Evolutionary conservation across 768 basidiomycete genomes (phyloP).

Genomic region (Pleurotus salmoneostramineus): DNA sequence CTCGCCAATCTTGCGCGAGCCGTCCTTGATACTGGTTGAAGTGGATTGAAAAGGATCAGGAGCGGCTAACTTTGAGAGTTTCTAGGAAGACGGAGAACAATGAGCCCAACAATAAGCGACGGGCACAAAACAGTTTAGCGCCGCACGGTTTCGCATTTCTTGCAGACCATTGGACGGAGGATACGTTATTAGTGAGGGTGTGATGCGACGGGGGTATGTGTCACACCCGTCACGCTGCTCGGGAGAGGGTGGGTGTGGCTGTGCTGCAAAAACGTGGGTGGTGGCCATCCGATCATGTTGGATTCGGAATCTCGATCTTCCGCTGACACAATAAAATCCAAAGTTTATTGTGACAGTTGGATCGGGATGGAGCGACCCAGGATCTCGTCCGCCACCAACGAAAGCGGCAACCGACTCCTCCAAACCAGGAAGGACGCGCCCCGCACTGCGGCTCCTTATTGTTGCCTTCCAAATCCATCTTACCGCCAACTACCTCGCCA

Average conservation of each 20-base stretch:
- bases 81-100: conserved; percentile 42
- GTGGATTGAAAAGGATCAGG: conserved; percentile 83
- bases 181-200: conserved; percentile 1
- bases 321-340: conserved; percentile 4
- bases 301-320: background rate
- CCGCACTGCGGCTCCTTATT: conserved; percentile 46
- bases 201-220: background rate
- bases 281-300: background rate
- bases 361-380: conserved; percentile 8
- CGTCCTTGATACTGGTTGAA: conserved; percentile 72
- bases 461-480: conserved; percentile 34
- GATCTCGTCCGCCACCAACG: background rate
- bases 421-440: conserved; percentile 35
- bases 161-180: conserved; percentile 65
- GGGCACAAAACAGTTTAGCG: conserved; percentile 10
- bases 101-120: conserved; percentile 9
- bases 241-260: background rate
- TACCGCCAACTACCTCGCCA: conserved; percentile 26
- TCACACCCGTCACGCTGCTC: background rate
- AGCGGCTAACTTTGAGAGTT: conserved; percentile 87
- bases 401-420: conserved; percentile 20
- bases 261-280: background rate
- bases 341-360: background rate
- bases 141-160: conserved; percentile 76
- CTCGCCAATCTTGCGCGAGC: conserved; percentile 77